These are phyloP conservation scores for Vaccinium corymbosum DNA, from an alignment of 148 eudicot genomes.

Conservation along the genomic window DNA sequence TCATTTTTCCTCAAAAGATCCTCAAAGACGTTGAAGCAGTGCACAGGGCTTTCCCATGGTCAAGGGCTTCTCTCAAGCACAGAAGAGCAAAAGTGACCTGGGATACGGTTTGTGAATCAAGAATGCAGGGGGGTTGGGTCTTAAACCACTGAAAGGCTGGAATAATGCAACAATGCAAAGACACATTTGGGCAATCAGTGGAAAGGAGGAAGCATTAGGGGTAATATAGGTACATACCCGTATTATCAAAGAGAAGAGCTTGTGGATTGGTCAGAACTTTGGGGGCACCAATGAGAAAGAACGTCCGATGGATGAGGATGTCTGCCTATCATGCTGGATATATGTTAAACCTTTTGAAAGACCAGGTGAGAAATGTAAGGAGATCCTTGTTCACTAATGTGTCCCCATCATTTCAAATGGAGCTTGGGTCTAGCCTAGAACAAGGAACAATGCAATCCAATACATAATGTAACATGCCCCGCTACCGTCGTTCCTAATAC, in stretches of 20 bases:
- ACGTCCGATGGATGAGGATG: neutral
- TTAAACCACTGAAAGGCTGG: too few species aligned
- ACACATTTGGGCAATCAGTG: too few species aligned
- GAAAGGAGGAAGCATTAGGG: too few species aligned
- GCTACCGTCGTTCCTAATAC: neutral
- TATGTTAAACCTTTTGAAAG: neutral
- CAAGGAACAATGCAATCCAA: neutral
- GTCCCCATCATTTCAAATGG: neutral
- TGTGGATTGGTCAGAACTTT: neutral
- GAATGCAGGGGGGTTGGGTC: neutral
- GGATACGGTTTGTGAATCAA: neutral
- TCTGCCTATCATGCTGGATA: neutral
- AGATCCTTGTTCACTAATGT: neutral
- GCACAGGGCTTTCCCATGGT: neutral
- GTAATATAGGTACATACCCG: too few species aligned
- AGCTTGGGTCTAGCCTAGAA: neutral
- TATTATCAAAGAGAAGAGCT: too few species aligned
- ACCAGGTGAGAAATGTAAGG: neutral
- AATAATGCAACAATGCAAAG: too few species aligned
- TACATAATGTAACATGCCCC: neutral
- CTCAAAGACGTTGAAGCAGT: neutral
- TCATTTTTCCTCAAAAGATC: neutral
- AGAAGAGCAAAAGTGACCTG: neutral
- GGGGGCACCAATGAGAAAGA: neutral
- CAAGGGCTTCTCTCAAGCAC: neutral